A percentile compares a stretch with the other conserved stretches of the same genome.
These are phyloP conservation scores for Castanea crenata DNA, from an alignment of 306 rosid genomes.

Conservation along the genomic window DNA sequence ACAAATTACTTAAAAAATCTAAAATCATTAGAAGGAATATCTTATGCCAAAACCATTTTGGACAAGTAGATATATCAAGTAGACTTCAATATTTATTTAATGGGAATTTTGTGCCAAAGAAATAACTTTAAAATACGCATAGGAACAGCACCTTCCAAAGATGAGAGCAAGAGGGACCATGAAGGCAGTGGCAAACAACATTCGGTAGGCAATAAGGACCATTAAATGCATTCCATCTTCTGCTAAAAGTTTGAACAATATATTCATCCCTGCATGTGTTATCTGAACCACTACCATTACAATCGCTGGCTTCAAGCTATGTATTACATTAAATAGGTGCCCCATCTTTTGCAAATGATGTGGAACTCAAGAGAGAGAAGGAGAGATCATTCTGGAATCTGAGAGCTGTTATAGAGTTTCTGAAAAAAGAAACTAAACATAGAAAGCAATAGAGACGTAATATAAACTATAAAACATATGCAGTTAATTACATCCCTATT, in stretches of 20 bases:
- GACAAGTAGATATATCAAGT: no score
- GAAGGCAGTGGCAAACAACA: conserved; percentile 37
- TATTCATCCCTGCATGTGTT: conserved; percentile 22
- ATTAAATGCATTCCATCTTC: conserved; percentile 37
- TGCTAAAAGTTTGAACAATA: conserved; percentile 32
- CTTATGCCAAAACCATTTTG: no score
- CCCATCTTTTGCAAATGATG: conserved; percentile 2
- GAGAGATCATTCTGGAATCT: neutral
- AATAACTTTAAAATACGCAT: neutral
- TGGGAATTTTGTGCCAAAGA: neutral
- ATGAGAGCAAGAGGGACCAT: conserved; percentile 43
- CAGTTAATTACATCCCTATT: no score
- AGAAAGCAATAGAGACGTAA: no score
- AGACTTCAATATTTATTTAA: no score
- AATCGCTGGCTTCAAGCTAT: conserved; percentile 36
- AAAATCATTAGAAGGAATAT: no score
- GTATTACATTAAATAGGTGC: conserved; percentile 3
- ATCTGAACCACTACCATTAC: conserved; percentile 42
- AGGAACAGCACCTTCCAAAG: conserved; percentile 14
- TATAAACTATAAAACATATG: no score
- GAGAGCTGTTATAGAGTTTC: neutral
- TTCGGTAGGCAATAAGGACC: conserved; percentile 45
- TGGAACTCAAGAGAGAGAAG: neutral
- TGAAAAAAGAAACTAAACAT: no score
- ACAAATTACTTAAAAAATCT: no score